phyloP scores from a whole-genome alignment of 129 eudicot genomes.

The Escallonia rubra region DNA sequence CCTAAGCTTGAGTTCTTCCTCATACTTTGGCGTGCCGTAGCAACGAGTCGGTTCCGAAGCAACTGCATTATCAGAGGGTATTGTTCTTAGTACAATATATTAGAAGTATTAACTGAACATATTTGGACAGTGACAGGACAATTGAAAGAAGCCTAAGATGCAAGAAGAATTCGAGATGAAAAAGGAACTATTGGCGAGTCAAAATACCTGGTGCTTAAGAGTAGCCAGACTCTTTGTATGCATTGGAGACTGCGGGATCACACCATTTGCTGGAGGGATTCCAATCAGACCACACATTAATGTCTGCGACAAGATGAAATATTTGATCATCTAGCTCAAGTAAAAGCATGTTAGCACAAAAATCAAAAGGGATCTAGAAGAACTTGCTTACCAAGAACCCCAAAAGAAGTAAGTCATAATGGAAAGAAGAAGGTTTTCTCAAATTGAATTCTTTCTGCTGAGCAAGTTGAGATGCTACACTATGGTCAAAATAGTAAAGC shows the following conservation, averaged over 20 bases:
- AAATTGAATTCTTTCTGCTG: slow-evolving; percentile 94
- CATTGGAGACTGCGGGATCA: slow-evolving; percentile 99
- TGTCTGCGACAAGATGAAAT: slow-evolving; percentile 42
- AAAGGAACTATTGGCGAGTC: not conserved
- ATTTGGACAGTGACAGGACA: not conserved
- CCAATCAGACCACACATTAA: slow-evolving; percentile 87
- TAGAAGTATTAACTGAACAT: not conserved
- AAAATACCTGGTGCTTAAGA: slow-evolving; percentile 85
- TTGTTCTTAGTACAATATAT: not conserved
- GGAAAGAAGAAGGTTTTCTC: slow-evolving; percentile 88
- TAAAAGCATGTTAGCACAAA: not conserved
- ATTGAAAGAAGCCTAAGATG: not conserved
- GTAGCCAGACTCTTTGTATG: slow-evolving; percentile 98
- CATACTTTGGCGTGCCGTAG: slow-evolving; percentile 77
- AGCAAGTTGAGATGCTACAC: slow-evolving; percentile 96
- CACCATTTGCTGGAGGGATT: slow-evolving; percentile 96
- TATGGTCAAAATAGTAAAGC: slow-evolving; percentile 94
- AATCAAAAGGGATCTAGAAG: not conserved
- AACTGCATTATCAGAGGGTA: slow-evolving; percentile 41
- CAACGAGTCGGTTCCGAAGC: slow-evolving; percentile 81
- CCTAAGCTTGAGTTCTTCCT: slow-evolving; percentile 73
- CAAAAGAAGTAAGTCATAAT: slow-evolving; percentile 86
- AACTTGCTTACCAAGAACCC: slow-evolving; percentile 63
- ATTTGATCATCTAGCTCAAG: slow-evolving; percentile 3
- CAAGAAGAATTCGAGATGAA: not conserved